Percentiles rank a stretch among this genome's conserved stretches.
phyloP scores from a whole-genome alignment of 805 yeast species.

The Yarrowia osloensis region DNA sequence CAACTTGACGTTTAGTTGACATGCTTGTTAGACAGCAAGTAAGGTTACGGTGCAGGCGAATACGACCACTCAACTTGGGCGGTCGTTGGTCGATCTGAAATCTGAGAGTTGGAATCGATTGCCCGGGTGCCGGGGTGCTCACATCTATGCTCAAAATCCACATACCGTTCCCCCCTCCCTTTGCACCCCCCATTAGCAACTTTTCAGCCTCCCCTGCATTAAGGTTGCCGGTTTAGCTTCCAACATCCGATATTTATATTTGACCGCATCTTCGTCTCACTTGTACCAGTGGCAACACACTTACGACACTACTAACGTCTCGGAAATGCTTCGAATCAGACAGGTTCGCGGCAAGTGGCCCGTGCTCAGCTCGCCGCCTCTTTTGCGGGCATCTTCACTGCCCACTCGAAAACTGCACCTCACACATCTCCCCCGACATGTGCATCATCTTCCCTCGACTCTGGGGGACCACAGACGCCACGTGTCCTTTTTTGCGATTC shows the following conservation, averaged over 20 bases:
- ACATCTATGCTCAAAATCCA: no score
- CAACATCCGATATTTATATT: constrained; percentile 16
- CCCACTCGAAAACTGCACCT: constrained; percentile 9
- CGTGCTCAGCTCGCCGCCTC: neutral
- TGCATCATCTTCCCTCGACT: constrained; percentile 7
- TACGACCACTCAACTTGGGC: no score
- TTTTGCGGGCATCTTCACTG: neutral
- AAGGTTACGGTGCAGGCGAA: no score
- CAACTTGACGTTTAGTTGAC: no score
- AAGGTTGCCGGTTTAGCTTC: neutral
- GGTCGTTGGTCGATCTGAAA: no score
- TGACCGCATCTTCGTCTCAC: neutral
- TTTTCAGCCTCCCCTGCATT: neutral
- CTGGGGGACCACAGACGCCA: constrained; percentile 8
- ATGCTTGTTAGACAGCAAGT: no score
- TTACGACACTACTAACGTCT: neutral
- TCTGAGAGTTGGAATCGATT: no score
- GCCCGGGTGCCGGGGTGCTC: no score
- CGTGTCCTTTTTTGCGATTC: constrained; percentile 19
- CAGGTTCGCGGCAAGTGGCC: constrained; percentile 4
- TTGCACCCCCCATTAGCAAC: neutral
- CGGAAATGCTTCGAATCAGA: neutral
- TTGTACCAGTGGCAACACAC: neutral
- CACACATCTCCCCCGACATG: constrained; percentile 10
- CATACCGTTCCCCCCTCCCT: no score